Base-by-base conservation (phyloP, 768 basidiomycete species). In the Leccinum obscurum region DNA sequence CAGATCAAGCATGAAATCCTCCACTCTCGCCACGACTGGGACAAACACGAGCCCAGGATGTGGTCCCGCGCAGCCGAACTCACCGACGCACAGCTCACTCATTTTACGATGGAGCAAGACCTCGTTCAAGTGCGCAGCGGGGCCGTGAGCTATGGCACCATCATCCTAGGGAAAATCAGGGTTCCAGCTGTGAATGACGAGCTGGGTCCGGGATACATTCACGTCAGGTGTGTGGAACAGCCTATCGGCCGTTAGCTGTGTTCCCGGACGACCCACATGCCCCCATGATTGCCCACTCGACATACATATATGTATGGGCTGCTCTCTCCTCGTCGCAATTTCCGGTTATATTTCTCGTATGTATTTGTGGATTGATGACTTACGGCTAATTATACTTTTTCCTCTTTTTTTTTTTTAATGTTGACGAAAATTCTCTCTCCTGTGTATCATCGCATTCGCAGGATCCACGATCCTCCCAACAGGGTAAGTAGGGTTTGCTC, bases 401-500 rank as follows among this genome's bases (percentile, higher is more conserved):
- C 20, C 37, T 24, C 34, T 62, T 58, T 62, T 52, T 58, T 58
- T 62, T 52, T 58, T 39, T 48, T 41, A 20, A 44, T 49, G 3
- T 50, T 58, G 56, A 55, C 55, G 35, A 20, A 32, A 13, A 32
- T 20, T 56, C 35, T 35, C 10, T 54, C 35, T 35, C 17, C 8
- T 52, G 50, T 17, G 34, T 54, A 50, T 26, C 6, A 15, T 60
- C 30, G 34, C 59, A 54, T 67, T 56, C 66, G 32, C 70, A 89
- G 89, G 65, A 87, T 90, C 64, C 88, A 90, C 68, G 88, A 90
- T 66, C 86, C 89, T 55, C 88, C 86, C 2, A 87, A 88, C 76
- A 79, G 82, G 72, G 89, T 86, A 71, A 59, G 80, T 70, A 51
- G 37, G 32, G 32, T 34, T 32, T 57, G 26, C 39, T 48, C 39